Evolutionary conservation across 352 stramenopile species (phyloP).

Genomic region (Peronospora tabacina): DNA sequence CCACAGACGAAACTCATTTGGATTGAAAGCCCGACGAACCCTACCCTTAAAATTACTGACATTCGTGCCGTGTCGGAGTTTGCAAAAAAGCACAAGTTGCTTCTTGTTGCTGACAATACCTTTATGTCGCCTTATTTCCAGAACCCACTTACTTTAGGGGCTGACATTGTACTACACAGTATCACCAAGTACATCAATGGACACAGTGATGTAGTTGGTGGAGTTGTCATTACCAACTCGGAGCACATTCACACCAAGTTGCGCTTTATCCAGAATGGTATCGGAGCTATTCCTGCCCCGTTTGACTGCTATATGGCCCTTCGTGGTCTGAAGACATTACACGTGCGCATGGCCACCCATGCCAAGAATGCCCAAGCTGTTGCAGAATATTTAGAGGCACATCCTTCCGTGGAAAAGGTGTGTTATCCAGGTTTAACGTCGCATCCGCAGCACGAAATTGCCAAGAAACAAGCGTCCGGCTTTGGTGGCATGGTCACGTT

Average conservation of each 20-base stretch:
- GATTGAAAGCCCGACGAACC: slow-evolving; percentile 91
- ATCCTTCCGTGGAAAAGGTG: slow-evolving; percentile 88
- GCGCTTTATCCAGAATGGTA: slow-evolving; percentile 90
- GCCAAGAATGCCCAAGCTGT: slow-evolving; percentile 91
- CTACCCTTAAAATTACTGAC: slow-evolving; percentile 92
- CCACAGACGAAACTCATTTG: slow-evolving; percentile 91
- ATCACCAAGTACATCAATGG: slow-evolving; percentile 96
- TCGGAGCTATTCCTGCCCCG: slow-evolving; percentile 88
- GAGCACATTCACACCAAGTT: slow-evolving; percentile 91
- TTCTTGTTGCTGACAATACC: slow-evolving; percentile 92
- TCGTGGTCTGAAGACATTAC: slow-evolving; percentile 93
- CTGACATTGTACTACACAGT: slow-evolving; percentile 90
- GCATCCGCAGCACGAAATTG: slow-evolving; percentile 86
- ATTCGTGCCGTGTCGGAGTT: slow-evolving; percentile 87
- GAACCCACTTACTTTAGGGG: slow-evolving; percentile 87
- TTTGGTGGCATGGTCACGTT: slow-evolving; percentile 89
- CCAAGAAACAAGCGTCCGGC: slow-evolving; percentile 67
- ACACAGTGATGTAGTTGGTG: slow-evolving; percentile 91
- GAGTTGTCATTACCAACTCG: slow-evolving; percentile 88
- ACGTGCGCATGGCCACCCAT: slow-evolving; percentile 91
- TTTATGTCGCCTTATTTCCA: slow-evolving; percentile 92
- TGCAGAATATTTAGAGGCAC: slow-evolving; percentile 83
- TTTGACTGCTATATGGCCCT: slow-evolving; percentile 93
- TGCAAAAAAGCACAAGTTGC: slow-evolving; percentile 81
- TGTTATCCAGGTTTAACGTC: slow-evolving; percentile 87